Conservation (phyloP, 2,329 filamentous ascomycete species). For the Apiospora pterosperma region DNA sequence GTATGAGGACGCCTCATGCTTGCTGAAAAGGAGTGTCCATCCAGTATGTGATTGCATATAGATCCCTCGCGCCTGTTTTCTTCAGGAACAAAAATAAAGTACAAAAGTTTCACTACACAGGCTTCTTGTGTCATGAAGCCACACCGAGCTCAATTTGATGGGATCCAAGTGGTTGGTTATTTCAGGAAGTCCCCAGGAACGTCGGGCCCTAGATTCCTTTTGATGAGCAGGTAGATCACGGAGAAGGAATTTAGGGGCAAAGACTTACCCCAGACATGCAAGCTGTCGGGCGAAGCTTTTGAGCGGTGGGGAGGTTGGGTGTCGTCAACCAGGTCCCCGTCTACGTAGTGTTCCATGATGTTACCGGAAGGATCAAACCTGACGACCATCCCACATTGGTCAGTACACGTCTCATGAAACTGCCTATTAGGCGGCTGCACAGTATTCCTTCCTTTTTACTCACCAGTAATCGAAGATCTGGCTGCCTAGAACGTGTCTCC, state of each 20-base stretch:
- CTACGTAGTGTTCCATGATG: conserved; percentile 68
- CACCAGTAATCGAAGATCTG: conserved; percentile 74
- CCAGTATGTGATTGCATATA: not conserved
- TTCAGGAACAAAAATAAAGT: not conserved
- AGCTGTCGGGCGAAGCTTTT: conserved; percentile 35
- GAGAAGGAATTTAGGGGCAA: not conserved
- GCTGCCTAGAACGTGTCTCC: conserved; percentile 65
- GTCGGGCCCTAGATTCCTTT: conserved; percentile 9
- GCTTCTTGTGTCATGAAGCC: not conserved
- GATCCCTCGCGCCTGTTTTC: not conserved
- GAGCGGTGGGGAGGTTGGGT: conserved; percentile 44
- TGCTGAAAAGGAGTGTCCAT: not conserved
- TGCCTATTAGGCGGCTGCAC: not conserved
- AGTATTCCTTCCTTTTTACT: not conserved
- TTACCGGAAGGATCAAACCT: conserved; percentile 61
- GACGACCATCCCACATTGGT: not conserved
- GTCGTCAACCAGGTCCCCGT: conserved; percentile 62
- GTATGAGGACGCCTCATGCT: not conserved
- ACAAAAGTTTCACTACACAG: not conserved
- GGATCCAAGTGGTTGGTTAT: not conserved
- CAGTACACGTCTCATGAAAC: not conserved
- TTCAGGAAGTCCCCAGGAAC: conserved; percentile 23
- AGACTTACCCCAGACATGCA: conserved; percentile 43
- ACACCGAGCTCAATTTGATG: not conserved
- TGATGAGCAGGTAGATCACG: not conserved